Conservation (phyloP, 1,284 basidiomycete species). For the Irpex lacteus region DNA sequence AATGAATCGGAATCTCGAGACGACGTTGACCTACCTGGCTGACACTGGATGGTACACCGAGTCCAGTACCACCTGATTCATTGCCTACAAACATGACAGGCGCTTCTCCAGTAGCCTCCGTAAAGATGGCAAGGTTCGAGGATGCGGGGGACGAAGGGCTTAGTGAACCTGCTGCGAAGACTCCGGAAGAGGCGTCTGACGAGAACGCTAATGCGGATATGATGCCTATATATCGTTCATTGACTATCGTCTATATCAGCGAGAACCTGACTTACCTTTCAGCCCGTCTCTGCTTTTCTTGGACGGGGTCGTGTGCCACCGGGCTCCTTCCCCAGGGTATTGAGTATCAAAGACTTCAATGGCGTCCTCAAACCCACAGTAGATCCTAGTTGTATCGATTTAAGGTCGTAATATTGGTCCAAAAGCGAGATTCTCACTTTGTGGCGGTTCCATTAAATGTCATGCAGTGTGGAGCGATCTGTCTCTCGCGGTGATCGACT, state of each 20-base stretch:
- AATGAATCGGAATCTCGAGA: background rate
- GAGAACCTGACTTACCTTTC: constrained; percentile 55
- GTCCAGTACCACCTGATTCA: constrained; percentile 20
- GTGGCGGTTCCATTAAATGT: constrained; percentile 70
- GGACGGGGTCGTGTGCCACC: constrained; percentile 72
- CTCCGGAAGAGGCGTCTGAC: constrained; percentile 48
- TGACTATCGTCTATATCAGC: constrained; percentile 2
- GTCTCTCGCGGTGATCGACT: constrained; percentile 86
- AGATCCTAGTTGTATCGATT: constrained; percentile 54
- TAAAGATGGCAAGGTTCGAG: constrained; percentile 75
- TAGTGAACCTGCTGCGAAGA: constrained; percentile 74
- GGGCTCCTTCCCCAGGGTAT: constrained; percentile 68
- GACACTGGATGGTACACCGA: constrained; percentile 56
- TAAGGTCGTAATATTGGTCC: background rate
- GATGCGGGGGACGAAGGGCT: constrained; percentile 45
- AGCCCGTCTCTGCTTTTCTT: constrained; percentile 82
- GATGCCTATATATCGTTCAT: constrained; percentile 54
- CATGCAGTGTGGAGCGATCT: constrained; percentile 81
- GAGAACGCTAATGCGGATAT: constrained; percentile 82
- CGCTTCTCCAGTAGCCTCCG: constrained; percentile 51
- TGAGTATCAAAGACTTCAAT: constrained; percentile 87
- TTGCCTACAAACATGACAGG: constrained; percentile 62
- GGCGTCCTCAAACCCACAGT: constrained; percentile 87
- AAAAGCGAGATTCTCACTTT: constrained; percentile 45
- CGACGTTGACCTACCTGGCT: constrained; percentile 56